Percentiles rank a stretch among this genome's conserved stretches.
Evolutionary conservation across 805 yeast genomes (phyloP).

Genomic region (Cyberlindnera subsufficiens): DNA sequence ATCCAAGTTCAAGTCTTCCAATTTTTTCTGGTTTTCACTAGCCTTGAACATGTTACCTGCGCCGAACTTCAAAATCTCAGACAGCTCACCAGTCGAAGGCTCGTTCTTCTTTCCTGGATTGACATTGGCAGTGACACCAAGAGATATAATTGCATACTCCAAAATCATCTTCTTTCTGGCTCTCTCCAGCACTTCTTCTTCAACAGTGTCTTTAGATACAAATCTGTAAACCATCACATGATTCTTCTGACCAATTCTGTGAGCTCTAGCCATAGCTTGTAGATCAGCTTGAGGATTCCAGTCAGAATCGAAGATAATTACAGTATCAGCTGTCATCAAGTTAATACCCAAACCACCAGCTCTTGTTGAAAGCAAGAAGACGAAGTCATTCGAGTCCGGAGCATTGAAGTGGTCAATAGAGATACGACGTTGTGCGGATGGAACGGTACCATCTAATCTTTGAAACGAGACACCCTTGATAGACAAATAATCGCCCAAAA

Average conservation of each 20-base stretch:
- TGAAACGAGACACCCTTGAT: conserved; percentile 87
- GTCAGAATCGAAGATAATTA: conserved; percentile 94
- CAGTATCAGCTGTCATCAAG: conserved; percentile 98
- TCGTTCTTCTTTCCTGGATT: conserved; percentile 48
- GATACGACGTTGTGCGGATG: conserved; percentile 87
- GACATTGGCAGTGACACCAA: conserved; percentile 80
- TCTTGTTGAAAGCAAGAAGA: conserved; percentile 84
- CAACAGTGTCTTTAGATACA: conserved; percentile 97
- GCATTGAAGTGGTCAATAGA: conserved; percentile 97
- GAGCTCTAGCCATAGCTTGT: conserved; percentile 99
- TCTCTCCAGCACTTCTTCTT: conserved; percentile 93
- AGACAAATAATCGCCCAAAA: conserved; percentile 85
- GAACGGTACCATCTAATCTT: conserved; percentile 93
- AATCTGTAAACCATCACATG: conserved; percentile 97
- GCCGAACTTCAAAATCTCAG: conserved; percentile 94
- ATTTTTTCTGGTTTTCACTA: conserved; percentile 89
- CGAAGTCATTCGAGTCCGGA: conserved; percentile 88
- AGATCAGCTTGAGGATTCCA: conserved; percentile 99
- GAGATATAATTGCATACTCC: conserved; percentile 94
- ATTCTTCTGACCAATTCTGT: conserved; percentile 97
- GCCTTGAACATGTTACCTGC: conserved; percentile 98
- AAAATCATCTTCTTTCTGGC: conserved; percentile 97
- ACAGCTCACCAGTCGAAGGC: conserved; percentile 77
- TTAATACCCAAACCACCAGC: conserved; percentile 99
- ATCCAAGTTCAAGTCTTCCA: conserved; percentile 91